Evolutionary conservation across 495 filamentous ascomycete species (phyloP).

Genomic region (Penicillium coprophilum): DNA sequence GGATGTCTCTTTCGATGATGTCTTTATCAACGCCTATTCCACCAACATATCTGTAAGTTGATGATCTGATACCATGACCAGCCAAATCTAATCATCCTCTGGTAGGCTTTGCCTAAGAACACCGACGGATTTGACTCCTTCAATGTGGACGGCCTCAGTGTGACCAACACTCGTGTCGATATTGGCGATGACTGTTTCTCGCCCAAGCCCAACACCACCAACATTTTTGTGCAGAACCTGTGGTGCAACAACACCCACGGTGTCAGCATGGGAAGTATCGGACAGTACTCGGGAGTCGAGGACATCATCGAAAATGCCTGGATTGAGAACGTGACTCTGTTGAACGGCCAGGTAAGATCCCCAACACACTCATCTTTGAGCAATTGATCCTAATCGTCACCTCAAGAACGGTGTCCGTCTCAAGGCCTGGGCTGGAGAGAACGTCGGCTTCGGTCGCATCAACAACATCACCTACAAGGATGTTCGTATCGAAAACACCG

Average conservation of each 20-base stretch:
- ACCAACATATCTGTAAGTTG: conserved; percentile 46
- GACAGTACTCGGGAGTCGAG: conserved; percentile 54
- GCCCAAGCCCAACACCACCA: conserved; percentile 57
- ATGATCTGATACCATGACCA: not conserved
- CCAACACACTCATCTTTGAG: too few species aligned
- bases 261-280: conserved; percentile 57
- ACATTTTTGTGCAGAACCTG: conserved; percentile 56
- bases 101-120: conserved; percentile 50
- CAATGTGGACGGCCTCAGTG: conserved; percentile 48
- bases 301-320: conserved; percentile 54
- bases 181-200: conserved; percentile 62
- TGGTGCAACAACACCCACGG: conserved; percentile 61
- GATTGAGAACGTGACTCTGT: conserved; percentile 56
- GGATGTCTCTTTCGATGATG: conserved; percentile 52
- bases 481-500: conserved; percentile 56
- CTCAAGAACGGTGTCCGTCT: conserved; percentile 53
- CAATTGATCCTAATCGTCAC: conserved; percentile 3
- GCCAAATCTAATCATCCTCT: not conserved
- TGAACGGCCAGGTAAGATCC: conserved; percentile 47
- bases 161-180: conserved; percentile 51
- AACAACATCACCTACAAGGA: conserved; percentile 60
- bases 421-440: conserved; percentile 54
- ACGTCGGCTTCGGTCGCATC: conserved; percentile 57
- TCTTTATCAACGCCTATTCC: conserved; percentile 54
- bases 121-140: conserved; percentile 60